Base-by-base conservation (phyloP, 2,329 filamentous ascomycete genomes). In the Diaporthe vaccinii region DNA sequence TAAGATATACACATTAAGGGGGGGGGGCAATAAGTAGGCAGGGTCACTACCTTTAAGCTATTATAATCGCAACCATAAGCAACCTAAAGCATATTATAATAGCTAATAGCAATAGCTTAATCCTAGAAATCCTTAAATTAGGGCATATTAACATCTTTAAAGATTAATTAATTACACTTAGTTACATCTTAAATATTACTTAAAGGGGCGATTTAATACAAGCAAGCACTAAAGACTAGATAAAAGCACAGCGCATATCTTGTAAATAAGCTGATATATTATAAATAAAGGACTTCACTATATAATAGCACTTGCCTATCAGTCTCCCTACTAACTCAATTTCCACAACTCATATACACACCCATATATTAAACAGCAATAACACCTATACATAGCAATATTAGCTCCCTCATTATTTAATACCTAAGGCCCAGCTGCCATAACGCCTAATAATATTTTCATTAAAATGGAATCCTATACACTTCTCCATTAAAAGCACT, bases 21-120 rank as follows among this genome's bases (percentile, higher is more conserved):
- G 9, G 5, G 8, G 8, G 8, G 6, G 5, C 10, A 22, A 7
- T 49, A n/a, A 17, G 1, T 49, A 2, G 0, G 7, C 2, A 17
- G 1, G 22, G 46, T 22, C 10, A 49, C 9, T 39, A 39, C 10
- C 3, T 44, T 6, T 44, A 44, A 44, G 41, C 3, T 44, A 17
- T 44, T 44, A 44, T 44, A 44, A 17, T 44, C 20, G 7, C 7
- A 44, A 6, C 14, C 3, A 17, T 20, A 12, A 12, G 2, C 20
- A 44, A 44, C 14, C 14, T 44, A 20, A 12, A 44, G 15, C 7
- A 44, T 44, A 17, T 44, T 17, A 44, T 44, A 17, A 17, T 44
- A 6, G 3, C 3, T 44, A 17, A 44, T 17, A 17, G 14, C 20
- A 22, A 17, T 22, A 8, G 7, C 2, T 22, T 49, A 9, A 49